Conservation (phyloP, 441 rosid species). For the Geranium incanum region DNA sequence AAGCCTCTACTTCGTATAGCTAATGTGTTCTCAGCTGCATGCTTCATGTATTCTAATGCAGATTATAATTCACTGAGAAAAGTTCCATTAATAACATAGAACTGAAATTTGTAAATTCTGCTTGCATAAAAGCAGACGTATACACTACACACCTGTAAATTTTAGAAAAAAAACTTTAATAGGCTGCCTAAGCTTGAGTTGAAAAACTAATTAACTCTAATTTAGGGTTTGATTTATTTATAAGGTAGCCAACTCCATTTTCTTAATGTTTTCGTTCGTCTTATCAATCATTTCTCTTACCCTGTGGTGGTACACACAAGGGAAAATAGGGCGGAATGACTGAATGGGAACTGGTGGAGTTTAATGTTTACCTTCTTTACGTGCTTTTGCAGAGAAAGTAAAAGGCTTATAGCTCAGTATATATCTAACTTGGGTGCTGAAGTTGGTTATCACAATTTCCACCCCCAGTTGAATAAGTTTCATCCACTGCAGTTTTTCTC, state of each 20-base stretch:
- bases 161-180: too few relatives aligned
- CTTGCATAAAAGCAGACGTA: too few relatives aligned
- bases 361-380: slow-evolving; percentile 9
- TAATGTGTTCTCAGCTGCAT: neutral
- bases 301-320: neutral
- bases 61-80: too few relatives aligned
- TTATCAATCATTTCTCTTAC: neutral
- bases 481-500: slow-evolving; percentile 81
- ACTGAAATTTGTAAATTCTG: too few relatives aligned
- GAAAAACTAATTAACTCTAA: neutral
- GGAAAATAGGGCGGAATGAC: neutral
- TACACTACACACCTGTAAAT: too few relatives aligned
- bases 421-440: slow-evolving; percentile 74
- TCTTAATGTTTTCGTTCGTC: neutral
- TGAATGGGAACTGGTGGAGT: neutral
- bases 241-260: neutral
- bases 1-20: neutral
- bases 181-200: neutral
- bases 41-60: too few relatives aligned
- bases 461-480: slow-evolving; percentile 45
- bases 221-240: neutral
- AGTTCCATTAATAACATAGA: too few relatives aligned
- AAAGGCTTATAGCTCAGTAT: slow-evolving; percentile 47
- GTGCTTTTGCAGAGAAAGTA: slow-evolving; percentile 44
- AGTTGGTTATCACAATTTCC: slow-evolving; percentile 70